Percentiles rank a stretch among this genome's conserved stretches.
phyloP scores from a whole-genome alignment of 2,329 filamentous ascomycete species.

The Scorias spongiosa region DNA sequence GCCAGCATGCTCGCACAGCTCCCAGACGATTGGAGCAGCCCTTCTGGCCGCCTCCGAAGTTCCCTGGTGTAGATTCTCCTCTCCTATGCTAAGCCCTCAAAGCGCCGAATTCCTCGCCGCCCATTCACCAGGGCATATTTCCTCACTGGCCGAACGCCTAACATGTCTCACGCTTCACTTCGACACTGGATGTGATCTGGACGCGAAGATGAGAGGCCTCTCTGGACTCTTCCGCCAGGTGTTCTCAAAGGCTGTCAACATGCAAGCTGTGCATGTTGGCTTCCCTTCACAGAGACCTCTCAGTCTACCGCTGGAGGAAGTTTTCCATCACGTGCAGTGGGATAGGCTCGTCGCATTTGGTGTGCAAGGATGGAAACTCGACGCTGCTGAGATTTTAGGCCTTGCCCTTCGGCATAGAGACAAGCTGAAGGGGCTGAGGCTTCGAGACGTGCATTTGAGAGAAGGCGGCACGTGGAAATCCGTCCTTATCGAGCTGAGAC shows the following conservation, averaged over 20 bases:
- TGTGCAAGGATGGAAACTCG: slow-evolving; percentile 48
- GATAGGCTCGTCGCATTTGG: slow-evolving; percentile 47
- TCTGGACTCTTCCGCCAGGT: slow-evolving; percentile 42
- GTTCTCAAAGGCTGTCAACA: slow-evolving; percentile 43
- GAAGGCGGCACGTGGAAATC: slow-evolving; percentile 46
- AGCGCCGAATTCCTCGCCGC: slow-evolving; percentile 38
- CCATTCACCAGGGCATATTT: slow-evolving; percentile 32
- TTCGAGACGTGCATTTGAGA: slow-evolving; percentile 46
- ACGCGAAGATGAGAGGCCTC: slow-evolving; percentile 41
- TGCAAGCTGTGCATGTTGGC: slow-evolving; percentile 49
- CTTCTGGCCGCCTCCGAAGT: slow-evolving; percentile 39
- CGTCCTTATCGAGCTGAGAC: slow-evolving; percentile 40
- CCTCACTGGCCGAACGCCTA: slow-evolving; percentile 39
- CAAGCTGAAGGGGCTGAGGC: slow-evolving; percentile 42
- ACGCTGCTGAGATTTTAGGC: slow-evolving; percentile 44
- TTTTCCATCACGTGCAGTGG: slow-evolving; percentile 50
- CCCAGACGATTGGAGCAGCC: slow-evolving; percentile 42
- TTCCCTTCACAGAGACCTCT: slow-evolving; percentile 45
- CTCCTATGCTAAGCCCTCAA: slow-evolving; percentile 46
- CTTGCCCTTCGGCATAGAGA: slow-evolving; percentile 41
- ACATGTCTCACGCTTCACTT: slow-evolving; percentile 50
- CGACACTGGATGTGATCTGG: slow-evolving; percentile 41
- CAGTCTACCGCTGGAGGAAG: slow-evolving; percentile 40
- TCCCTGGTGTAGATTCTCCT: slow-evolving; percentile 44
- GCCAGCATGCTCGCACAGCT: slow-evolving; percentile 45